phyloP scores from a whole-genome alignment of 2,329 filamentous ascomycete species.

The Colletotrichum caudatum region DNA sequence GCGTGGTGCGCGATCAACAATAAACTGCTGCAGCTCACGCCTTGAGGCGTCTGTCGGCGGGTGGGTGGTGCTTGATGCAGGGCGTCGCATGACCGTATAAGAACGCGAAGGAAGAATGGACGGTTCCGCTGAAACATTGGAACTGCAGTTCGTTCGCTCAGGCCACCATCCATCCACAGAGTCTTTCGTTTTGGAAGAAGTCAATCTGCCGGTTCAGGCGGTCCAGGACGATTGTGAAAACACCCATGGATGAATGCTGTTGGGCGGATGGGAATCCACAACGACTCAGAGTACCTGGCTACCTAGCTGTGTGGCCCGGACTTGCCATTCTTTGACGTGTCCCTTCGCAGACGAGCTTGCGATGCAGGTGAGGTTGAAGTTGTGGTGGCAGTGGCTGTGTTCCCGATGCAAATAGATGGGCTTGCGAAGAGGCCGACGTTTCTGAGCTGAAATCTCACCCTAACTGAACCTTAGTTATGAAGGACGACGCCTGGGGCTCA shows the following conservation, averaged over 20 bases:
- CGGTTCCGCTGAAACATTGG: conserved; percentile 34
- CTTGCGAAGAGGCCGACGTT: conserved; percentile 9
- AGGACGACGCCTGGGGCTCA: conserved; percentile 1
- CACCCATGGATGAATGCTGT: not conserved
- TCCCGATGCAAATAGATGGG: not conserved
- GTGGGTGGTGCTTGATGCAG: not conserved
- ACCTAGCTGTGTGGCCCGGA: not conserved
- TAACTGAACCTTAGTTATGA: conserved; percentile 15
- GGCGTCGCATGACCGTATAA: conserved; percentile 8
- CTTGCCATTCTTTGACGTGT: not conserved
- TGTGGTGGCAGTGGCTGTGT: not conserved
- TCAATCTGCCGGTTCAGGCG: conserved; percentile 17
- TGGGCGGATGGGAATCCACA: not conserved
- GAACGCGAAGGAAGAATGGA: not conserved
- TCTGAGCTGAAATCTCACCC: conserved; percentile 17
- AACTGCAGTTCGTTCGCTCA: conserved; percentile 39
- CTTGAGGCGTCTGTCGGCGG: not conserved
- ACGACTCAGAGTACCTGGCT: too few species aligned
- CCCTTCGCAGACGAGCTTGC: not conserved
- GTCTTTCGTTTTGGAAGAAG: conserved; percentile 30
- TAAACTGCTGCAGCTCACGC: conserved; percentile 4
- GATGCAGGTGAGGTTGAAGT: not conserved
- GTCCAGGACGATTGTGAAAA: conserved; percentile 3
- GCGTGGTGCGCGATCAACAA: conserved; percentile 11
- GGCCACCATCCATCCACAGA: conserved; percentile 31